phyloP scores from a whole-genome alignment of 768 basidiomycete genomes.

The Lyophyllum semitale region DNA sequence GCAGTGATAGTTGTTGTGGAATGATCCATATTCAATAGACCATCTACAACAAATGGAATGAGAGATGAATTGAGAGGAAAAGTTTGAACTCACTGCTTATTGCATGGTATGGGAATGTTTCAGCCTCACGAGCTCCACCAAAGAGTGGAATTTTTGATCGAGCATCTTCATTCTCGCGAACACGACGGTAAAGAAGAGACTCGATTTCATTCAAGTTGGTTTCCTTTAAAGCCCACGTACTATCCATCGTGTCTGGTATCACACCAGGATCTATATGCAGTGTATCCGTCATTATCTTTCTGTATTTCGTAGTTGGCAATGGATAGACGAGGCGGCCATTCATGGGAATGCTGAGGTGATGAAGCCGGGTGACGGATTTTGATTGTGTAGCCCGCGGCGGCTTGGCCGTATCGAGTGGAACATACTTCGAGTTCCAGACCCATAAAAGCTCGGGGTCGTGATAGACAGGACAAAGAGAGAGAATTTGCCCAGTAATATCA shows the following conservation, averaged over 20 bases:
- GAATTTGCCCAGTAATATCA: constrained; percentile 19
- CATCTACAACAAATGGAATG: no score
- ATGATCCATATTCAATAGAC: no score
- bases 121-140: not conserved
- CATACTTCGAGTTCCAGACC: constrained; percentile 16
- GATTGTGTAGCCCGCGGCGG: not conserved
- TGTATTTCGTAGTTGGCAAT: not conserved
- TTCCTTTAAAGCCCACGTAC: not conserved
- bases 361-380: not conserved
- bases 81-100: no score
- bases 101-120: not conserved
- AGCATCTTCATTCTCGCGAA: not conserved
- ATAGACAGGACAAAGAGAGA: constrained; percentile 10
- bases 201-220: not conserved
- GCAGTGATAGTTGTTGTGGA: not conserved
- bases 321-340: not conserved
- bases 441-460: not conserved
- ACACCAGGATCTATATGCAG: not conserved
- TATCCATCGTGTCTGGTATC: not conserved
- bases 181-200: not conserved
- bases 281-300: no score
- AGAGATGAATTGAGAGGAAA: no score
- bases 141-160: not conserved
- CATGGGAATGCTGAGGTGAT: not conserved
- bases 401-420: constrained; percentile 12